Base-by-base conservation (phyloP, 495 filamentous ascomycete genomes). In the Neurospora pannonica region DNA sequence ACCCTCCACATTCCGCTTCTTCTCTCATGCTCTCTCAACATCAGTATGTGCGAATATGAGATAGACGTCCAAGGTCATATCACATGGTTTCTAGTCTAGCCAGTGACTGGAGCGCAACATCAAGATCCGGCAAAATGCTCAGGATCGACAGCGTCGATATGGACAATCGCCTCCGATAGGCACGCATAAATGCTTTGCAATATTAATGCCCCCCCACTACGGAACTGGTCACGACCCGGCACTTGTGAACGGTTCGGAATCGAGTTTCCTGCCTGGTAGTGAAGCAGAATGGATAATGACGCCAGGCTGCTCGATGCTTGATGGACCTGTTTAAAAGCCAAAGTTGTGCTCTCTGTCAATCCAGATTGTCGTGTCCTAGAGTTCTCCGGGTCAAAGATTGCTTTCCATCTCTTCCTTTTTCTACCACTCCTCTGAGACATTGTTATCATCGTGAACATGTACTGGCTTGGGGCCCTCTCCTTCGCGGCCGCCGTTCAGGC, bases 401-500 rank as follows among this genome's bases (percentile, higher is more conserved):
- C 13, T 62, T 31, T 31, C 24, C 5, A 17, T 28, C 13, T 0
- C 24, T 62, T 31, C 0, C 24, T 15, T 0, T 62, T 8, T 0
- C 24, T n/a, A n/a, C n/a, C n/a, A n/a, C n/a, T n/a, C 24, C 6
- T 62, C 13, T 11, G 6, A 13, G 21, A 11, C 5, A 31, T 62
- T 2, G 24, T 17, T 11, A 1, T 8, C 24, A 62, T 28, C 24
- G 13, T 31, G 76, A 82, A 70, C 60, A 84, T 83, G 83, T 74
- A 81, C 46, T 81, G 77, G 80, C 74, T 80, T 62, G 78, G 78
- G 19, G 74, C 83, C 10, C 76, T 84, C 60, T 71, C 77, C 67
- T 46, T 83, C 24, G 71, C 81, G 38, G 78, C 77, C 28, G 75
- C 80, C 77, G 83, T 76, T 37, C 75, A 80, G 62, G 83, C 78